phyloP scores from a whole-genome alignment of 805 yeast species.

The Candida orba region DNA sequence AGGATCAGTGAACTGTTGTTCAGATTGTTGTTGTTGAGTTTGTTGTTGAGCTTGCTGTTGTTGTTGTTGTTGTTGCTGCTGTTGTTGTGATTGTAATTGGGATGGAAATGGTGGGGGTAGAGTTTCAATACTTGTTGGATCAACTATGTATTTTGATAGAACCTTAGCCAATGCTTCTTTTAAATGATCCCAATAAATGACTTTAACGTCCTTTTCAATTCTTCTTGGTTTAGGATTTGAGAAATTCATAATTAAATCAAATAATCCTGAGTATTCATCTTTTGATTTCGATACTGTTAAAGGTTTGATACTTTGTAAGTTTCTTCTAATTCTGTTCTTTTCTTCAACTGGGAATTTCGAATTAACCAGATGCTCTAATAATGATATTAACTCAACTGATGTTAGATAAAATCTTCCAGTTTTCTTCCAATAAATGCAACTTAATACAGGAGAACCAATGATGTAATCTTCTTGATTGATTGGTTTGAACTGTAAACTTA shows the following conservation, averaged over 20 bases:
- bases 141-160: constrained; percentile 42
- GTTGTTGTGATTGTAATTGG: constrained; percentile 1
- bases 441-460: constrained; percentile 38
- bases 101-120: constrained; percentile 1
- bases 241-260: constrained; percentile 50
- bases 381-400: constrained; percentile 53
- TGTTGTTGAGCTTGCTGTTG: background rate
- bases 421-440: constrained; percentile 54
- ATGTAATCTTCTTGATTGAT: constrained; percentile 30
- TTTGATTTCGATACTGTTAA: constrained; percentile 46
- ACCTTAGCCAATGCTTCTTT: constrained; percentile 50
- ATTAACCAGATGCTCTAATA: constrained; percentile 49
- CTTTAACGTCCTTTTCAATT: constrained; percentile 65
- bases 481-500: constrained; percentile 33
- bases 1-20: background rate
- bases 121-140: constrained; percentile 7
- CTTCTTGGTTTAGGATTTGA: constrained; percentile 60
- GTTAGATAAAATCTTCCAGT: constrained; percentile 46
- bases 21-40: background rate
- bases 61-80: background rate
- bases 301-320: constrained; percentile 58
- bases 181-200: constrained; percentile 50
- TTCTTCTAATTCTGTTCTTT: constrained; percentile 61
- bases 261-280: constrained; percentile 30
- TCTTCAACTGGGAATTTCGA: constrained; percentile 57